phyloP scores from a whole-genome alignment of 1,139 yeast genomes.

The Blastobotrys capitulatus region DNA sequence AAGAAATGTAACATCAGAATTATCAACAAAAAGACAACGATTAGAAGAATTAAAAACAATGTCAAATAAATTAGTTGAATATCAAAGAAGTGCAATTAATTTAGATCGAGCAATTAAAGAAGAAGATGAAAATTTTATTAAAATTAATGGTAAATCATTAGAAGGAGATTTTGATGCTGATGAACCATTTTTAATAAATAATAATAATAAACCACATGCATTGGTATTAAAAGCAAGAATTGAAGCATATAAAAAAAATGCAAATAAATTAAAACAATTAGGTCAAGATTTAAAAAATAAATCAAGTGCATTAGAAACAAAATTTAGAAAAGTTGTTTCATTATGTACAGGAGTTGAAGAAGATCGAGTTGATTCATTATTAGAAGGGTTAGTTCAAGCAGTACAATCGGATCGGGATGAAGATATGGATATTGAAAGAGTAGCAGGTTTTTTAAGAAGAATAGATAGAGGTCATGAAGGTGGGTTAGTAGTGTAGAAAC shows the following conservation, averaged over 20 bases:
- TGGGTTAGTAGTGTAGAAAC: constrained; percentile 9
- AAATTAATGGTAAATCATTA: constrained; percentile 31
- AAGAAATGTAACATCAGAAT: constrained; percentile 42
- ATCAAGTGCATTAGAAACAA: constrained; percentile 65
- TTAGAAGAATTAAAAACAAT: constrained; percentile 40
- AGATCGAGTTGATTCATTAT: constrained; percentile 69
- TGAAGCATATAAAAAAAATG: constrained; percentile 68
- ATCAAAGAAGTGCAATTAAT: constrained; percentile 48
- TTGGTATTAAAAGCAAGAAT: constrained; percentile 68
- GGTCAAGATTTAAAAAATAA: constrained; percentile 45
- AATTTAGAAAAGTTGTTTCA: constrained; percentile 84
- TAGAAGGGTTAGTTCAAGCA: constrained; percentile 83
- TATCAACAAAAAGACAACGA: constrained; percentile 43
- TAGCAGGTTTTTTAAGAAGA: constrained; percentile 43
- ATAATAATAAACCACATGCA: constrained; percentile 45
- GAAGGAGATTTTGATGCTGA: constrained; percentile 71
- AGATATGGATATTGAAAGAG: constrained; percentile 53
- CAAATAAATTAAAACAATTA: constrained; percentile 47
- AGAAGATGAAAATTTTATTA: constrained; percentile 49
- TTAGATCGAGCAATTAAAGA: constrained; percentile 53
- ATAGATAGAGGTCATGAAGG: constrained; percentile 26
- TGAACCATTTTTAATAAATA: constrained; percentile 54
- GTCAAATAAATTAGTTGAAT: constrained; percentile 40
- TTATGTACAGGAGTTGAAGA: constrained; percentile 84
- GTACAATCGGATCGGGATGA: constrained; percentile 73